Evolutionary conservation across 805 yeast species (phyloP).

Genomic region (Metschnikowia hibisci): DNA sequence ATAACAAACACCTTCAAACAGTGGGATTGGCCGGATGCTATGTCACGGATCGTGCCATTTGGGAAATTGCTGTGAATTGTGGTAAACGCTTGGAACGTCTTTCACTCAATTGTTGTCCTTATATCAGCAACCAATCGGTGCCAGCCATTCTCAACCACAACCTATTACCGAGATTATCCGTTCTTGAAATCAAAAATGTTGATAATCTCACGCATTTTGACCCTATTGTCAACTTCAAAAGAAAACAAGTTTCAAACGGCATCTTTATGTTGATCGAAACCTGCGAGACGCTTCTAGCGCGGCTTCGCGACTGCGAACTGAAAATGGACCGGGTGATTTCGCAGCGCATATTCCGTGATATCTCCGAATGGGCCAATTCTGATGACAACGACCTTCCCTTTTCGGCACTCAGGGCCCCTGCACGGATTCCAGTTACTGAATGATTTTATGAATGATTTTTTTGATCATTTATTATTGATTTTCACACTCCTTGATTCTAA

Average conservation of each 20-base stretch:
- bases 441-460: neutral
- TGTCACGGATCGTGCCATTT: conserved; percentile 69
- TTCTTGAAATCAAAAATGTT: conserved; percentile 71
- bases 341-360: conserved; percentile 56
- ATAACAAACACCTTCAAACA: conserved; percentile 54
- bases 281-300: conserved; percentile 62
- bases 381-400: conserved; percentile 39
- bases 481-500: no score
- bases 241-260: conserved; percentile 43
- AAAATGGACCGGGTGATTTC: conserved; percentile 54
- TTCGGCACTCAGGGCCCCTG: conserved; percentile 3
- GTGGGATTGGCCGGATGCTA: conserved; percentile 88
- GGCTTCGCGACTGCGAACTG: conserved; percentile 59
- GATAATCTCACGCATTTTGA: conserved; percentile 51
- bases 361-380: conserved; percentile 58
- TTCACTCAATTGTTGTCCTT: conserved; percentile 69
- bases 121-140: conserved; percentile 53
- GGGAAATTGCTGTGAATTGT: conserved; percentile 66
- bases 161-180: conserved; percentile 47
- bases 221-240: conserved; percentile 66
- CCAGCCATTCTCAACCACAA: conserved; percentile 43
- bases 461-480: no score
- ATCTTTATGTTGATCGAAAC: conserved; percentile 66
- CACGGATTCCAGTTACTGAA: neutral
- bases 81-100: conserved; percentile 56